Evolutionary conservation across 208 protist species (phyloP).

Genomic region (Leishmania arabica): DNA sequence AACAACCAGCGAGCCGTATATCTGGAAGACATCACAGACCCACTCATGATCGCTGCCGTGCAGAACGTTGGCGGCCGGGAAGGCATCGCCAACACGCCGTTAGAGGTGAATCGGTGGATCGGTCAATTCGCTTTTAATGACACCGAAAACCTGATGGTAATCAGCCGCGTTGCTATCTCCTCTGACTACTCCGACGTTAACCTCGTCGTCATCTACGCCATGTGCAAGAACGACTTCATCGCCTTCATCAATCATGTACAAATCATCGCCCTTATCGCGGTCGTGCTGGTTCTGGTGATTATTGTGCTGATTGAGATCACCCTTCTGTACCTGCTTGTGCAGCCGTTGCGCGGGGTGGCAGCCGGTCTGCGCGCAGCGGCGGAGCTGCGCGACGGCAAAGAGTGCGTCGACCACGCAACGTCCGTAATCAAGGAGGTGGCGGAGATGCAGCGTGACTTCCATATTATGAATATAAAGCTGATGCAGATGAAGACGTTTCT

Average conservation of each 20-base stretch:
- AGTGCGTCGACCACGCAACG: slow-evolving; percentile 15
- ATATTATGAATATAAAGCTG: slow-evolving; percentile 48
- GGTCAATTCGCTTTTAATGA: slow-evolving; percentile 8
- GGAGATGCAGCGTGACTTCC: slow-evolving; percentile 54
- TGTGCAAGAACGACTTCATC: slow-evolving; percentile 1
- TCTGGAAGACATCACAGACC: slow-evolving; percentile 25
- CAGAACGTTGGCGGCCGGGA: slow-evolving; percentile 19
- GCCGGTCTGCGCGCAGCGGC: slow-evolving; percentile 39
- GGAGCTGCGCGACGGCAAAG: slow-evolving; percentile 44
- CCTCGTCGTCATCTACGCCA: slow-evolving; percentile 14
- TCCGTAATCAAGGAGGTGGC: slow-evolving; percentile 52
- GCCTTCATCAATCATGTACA: slow-evolving; percentile 18
- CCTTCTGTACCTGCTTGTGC: slow-evolving; percentile 48
- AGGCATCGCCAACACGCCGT: slow-evolving; percentile 15
- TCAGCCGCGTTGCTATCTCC: slow-evolving; percentile 5
- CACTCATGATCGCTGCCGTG: slow-evolving; percentile 30
- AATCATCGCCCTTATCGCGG: slow-evolving; percentile 10
- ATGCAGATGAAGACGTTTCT: slow-evolving; percentile 65
- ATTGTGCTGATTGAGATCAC: slow-evolving; percentile 30
- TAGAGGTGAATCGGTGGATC: slow-evolving; percentile 11
- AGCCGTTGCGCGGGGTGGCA: slow-evolving; percentile 37
- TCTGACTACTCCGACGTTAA: slow-evolving; percentile 5
- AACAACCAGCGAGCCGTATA: background rate
- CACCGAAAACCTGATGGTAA: slow-evolving; percentile 5
- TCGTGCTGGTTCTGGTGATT: slow-evolving; percentile 28